These are phyloP conservation scores for Sporormia fimetaria DNA, from an alignment of 495 filamentous ascomycete genomes.

Conservation along the genomic window DNA sequence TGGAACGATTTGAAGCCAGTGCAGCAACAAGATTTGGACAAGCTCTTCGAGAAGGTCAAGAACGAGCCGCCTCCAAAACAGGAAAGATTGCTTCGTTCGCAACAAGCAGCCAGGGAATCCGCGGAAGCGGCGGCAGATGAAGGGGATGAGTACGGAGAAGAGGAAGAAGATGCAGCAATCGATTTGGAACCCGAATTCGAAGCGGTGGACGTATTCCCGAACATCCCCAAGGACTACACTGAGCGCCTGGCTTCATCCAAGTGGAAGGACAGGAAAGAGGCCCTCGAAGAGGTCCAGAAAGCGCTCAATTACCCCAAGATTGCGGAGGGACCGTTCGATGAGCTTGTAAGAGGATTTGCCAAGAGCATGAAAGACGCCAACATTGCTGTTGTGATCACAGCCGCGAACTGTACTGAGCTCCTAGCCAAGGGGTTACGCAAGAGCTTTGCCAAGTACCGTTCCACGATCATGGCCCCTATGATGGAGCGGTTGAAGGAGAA, in stretches of 20 bases:
- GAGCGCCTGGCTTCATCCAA: slow-evolving; percentile 80
- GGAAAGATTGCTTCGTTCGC: slow-evolving; percentile 74
- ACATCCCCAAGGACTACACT: slow-evolving; percentile 67
- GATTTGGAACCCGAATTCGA: slow-evolving; percentile 64
- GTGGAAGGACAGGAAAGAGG: slow-evolving; percentile 98
- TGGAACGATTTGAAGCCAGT: slow-evolving; percentile 93
- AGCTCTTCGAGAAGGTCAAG: slow-evolving; percentile 86
- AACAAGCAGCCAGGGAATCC: slow-evolving; percentile 69
- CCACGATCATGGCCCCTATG: slow-evolving; percentile 69
- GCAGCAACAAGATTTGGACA: slow-evolving; percentile 88
- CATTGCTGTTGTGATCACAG: slow-evolving; percentile 83
- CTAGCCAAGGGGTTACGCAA: slow-evolving; percentile 80
- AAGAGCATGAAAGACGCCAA: slow-evolving; percentile 99
- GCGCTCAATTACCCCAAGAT: slow-evolving; percentile 79
- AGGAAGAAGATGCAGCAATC: slow-evolving; percentile 61
- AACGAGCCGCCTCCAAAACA: slow-evolving; percentile 80
- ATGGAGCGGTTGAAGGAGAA: slow-evolving; percentile 96
- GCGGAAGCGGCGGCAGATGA: slow-evolving; percentile 50
- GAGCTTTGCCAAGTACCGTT: slow-evolving; percentile 68
- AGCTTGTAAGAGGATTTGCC: slow-evolving; percentile 68
- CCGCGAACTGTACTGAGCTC: slow-evolving; percentile 85
- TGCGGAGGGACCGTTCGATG: slow-evolving; percentile 78
- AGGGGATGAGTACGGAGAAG: slow-evolving; percentile 41
- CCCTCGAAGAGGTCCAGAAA: slow-evolving; percentile 67
- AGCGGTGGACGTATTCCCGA: slow-evolving; percentile 76